phyloP scores from a whole-genome alignment of 345 rosid genomes.

The Acer negundo region DNA sequence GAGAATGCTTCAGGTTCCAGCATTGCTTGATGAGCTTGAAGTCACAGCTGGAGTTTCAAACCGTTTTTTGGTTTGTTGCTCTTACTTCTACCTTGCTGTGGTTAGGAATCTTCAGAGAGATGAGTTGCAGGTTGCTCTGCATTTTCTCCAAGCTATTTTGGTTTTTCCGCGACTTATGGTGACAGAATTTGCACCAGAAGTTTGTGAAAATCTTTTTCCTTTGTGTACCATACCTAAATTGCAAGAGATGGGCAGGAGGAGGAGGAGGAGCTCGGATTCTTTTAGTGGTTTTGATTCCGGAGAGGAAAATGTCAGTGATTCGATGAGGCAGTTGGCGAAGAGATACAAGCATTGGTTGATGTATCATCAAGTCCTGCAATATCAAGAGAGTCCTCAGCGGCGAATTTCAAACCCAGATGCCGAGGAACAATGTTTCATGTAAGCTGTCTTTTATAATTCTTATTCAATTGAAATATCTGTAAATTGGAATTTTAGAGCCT shows the following conservation, averaged over 20 bases:
- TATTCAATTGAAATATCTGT: not conserved
- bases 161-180: constrained; percentile 56
- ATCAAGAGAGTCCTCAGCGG: constrained; percentile 44
- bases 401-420: constrained; percentile 8
- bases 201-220: constrained; percentile 52
- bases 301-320: constrained; percentile 26
- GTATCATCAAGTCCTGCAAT: constrained; percentile 67
- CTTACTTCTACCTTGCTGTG: constrained; percentile 58
- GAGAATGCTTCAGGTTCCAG: constrained; percentile 84
- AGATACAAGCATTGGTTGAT: constrained; percentile 71
- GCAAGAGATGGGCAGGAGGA: not conserved
- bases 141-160: constrained; percentile 66
- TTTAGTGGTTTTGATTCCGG: not conserved
- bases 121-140: constrained; percentile 67
- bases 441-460: constrained; percentile 4
- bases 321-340: constrained; percentile 49
- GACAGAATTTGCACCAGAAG: constrained; percentile 47
- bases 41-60: constrained; percentile 66
- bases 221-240: constrained; percentile 10
- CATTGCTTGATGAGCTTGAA: constrained; percentile 77
- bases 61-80: constrained; percentile 39
- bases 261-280: constrained; percentile 16
- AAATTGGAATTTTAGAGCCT: not conserved
- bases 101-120: constrained; percentile 62
- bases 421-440: constrained; percentile 31